Base-by-base conservation (phyloP, 83 land plant species). In the Thuja plicata region DNA sequence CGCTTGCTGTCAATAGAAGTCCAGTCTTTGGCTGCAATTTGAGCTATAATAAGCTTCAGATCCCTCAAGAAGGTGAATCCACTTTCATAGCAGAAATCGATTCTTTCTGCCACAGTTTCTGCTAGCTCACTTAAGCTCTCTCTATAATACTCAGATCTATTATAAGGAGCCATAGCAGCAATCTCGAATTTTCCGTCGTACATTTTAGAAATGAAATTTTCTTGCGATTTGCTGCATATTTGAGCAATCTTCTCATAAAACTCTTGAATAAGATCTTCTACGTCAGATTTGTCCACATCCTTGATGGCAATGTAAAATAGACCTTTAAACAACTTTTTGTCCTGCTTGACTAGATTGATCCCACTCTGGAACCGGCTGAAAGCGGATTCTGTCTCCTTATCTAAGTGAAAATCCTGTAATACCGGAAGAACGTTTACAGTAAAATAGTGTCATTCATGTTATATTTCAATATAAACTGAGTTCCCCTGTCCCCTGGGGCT, bases 331-430 rank as follows among this genome's bases (percentile, higher is more conserved):
- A 92, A 92, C 85, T 87, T 92, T 13, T 34, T 24, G 86, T 92
- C 93, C 43, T 87, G 84, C 88, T 92, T 92, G 17, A 92, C 88
- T n/a, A 92, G 73, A 54, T 74, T 91, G 41, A 91, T 90, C n/a
- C 92, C 93, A 78, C 60, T 82, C 70, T 91, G 93, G 82, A 92
- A 92, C n/a, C 92, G 86, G 19, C 89, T 88, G 83, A 92, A 92
- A 6, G 84, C 66, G 0, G 87, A 78, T 46, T 92, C 91, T 62
- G 88, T 92, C n/a, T 92, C 90, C 74, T 92, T 90, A 32, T 90
- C 93, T 60, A 92, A 62, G 76, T 91, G 87, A 37, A 92, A 91
- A 87, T 91, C 92, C 90, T 92, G 89, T 52, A 77, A 74, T 30
- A 34, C 12, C 3, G 13, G 2, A 52, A 0, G 1, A 15, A 52